Conservation (phyloP, 2,329 filamentous ascomycete genomes). For the Colletotrichum sp. region DNA sequence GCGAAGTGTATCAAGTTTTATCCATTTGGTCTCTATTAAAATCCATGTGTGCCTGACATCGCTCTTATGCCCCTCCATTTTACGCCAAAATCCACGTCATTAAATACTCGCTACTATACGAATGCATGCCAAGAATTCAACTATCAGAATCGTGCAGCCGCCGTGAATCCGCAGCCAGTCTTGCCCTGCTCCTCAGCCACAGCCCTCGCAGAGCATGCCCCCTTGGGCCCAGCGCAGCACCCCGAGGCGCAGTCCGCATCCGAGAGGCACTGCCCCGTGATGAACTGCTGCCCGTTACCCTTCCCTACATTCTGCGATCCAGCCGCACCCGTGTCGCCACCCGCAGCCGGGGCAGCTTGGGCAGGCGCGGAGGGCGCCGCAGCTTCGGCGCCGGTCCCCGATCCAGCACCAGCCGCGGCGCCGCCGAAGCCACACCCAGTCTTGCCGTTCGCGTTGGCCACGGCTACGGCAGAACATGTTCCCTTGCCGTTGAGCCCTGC, state of each 20-base stretch:
- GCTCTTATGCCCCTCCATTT: background rate
- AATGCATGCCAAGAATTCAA: background rate
- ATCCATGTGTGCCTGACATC: background rate
- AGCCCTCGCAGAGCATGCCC: conserved; percentile 8
- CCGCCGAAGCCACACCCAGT: background rate
- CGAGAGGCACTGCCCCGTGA: conserved; percentile 28
- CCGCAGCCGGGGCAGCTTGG: background rate
- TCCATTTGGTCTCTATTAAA: background rate
- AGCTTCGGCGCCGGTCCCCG: background rate
- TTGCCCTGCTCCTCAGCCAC: conserved; percentile 9
- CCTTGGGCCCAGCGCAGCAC: conserved; percentile 31
- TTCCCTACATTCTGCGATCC: conserved; percentile 29
- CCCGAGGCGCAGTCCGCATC: conserved; percentile 32
- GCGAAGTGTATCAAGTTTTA: background rate
- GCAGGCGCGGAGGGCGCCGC: background rate
- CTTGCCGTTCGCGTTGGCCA: conserved; percentile 35
- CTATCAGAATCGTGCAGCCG: background rate
- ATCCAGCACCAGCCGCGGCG: background rate
- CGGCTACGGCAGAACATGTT: conserved; percentile 37
- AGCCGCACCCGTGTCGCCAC: background rate
- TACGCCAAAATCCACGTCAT: background rate
- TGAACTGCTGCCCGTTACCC: conserved; percentile 29
- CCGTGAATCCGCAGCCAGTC: conserved; percentile 1
- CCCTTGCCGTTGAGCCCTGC: conserved; percentile 36
- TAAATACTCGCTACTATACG: background rate